Evolutionary conservation across 306 rosid genomes (phyloP).

Genomic region (Medicago arabica): DNA sequence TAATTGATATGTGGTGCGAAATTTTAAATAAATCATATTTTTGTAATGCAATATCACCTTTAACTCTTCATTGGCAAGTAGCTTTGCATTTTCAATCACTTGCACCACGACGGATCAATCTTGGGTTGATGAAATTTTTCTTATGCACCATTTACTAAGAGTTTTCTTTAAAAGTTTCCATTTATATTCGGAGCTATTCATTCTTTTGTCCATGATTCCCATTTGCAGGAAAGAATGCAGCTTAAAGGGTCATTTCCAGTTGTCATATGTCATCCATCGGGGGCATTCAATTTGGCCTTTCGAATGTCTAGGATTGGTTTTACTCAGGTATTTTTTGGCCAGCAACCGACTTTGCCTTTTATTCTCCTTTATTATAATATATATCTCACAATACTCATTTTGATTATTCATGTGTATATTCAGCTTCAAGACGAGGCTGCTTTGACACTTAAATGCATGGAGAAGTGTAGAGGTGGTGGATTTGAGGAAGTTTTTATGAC

Average conservation of each 20-base stretch:
- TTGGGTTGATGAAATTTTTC: neutral
- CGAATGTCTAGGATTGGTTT: conserved; percentile 71
- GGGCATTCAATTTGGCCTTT: conserved; percentile 74
- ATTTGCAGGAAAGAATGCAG: conserved; percentile 71
- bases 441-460: conserved; percentile 69
- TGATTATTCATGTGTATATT: conserved; percentile 33
- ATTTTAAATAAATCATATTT: conserved; percentile 21
- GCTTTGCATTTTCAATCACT: conserved; percentile 23
- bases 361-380: neutral
- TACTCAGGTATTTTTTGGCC: conserved; percentile 59
- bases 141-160: neutral
- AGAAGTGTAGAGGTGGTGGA: conserved; percentile 77
- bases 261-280: conserved; percentile 63
- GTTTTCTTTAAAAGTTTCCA: neutral
- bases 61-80: conserved; percentile 16
- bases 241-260: conserved; percentile 75
- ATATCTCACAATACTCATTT: conserved; percentile 4
- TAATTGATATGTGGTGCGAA: conserved; percentile 23
- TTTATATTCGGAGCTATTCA: conserved; percentile 21
- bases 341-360: conserved; percentile 29
- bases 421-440: conserved; percentile 89
- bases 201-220: conserved; percentile 35
- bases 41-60: conserved; percentile 13
- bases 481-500: conserved; percentile 92
- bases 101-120: neutral